phyloP scores from a whole-genome alignment of 129 eudicot genomes.

The Flaveria bidentis region DNA sequence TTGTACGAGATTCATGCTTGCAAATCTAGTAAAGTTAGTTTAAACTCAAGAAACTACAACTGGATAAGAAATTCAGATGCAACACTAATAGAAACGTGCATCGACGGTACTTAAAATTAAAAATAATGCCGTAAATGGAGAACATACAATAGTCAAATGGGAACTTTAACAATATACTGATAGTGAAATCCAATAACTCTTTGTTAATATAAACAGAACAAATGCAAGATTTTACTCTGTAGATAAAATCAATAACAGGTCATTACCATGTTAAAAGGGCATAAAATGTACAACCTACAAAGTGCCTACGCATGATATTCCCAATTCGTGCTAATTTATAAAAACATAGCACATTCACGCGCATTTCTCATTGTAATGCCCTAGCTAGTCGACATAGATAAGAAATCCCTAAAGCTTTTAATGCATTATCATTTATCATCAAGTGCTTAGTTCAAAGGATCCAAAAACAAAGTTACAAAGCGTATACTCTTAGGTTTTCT shows the following conservation, averaged over 20 bases:
- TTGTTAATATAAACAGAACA: neutral
- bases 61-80: neutral
- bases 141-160: neutral
- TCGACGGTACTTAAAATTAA: neutral
- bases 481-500: slow-evolving; percentile 18
- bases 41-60: neutral
- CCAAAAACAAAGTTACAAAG: slow-evolving; percentile 14
- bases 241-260: neutral
- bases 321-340: neutral
- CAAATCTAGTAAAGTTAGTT: slow-evolving; percentile 11
- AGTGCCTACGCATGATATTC: slow-evolving; percentile 9
- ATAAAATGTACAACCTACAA: neutral
- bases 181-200: slow-evolving; percentile 12
- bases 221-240: neutral
- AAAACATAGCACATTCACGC: neutral
- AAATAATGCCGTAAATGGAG: slow-evolving; percentile 9
- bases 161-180: slow-evolving; percentile 5
- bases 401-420: slow-evolving; percentile 7
- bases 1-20: slow-evolving; percentile 1
- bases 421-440: slow-evolving; percentile 13
- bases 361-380: neutral
- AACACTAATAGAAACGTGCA: slow-evolving; percentile 14
- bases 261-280: slow-evolving; percentile 24
- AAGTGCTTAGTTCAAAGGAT: slow-evolving; percentile 1
- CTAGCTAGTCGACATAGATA: neutral